Evolutionary conservation across 192 early-diverging fungal species (phyloP), one percentile per base, ranked within the genome.

Genomic region (Coemansia sp.): DNA sequence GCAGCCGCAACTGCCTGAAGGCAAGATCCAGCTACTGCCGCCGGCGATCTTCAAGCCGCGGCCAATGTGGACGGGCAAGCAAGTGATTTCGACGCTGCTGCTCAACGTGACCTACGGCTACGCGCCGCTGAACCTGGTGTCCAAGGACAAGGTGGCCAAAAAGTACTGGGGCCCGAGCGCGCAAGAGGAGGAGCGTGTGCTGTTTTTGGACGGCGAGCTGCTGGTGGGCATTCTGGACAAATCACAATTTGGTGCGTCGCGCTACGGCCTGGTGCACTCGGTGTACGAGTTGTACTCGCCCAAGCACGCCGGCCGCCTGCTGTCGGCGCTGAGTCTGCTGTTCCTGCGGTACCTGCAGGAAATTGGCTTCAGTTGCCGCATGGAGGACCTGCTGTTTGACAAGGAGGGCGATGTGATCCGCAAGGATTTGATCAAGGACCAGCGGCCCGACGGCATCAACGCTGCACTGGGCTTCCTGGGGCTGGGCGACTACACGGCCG

Each of bases 41-140:
- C 97, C 97, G 28, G 84, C 94, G 2, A 83, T 96, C 39, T 73
- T 84, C 71, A 92, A 91, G 78, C 97, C 97, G 4, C 62, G 58
- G 22, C 84, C 83, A 14, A 62, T 90, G 51, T 99, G 97, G 97
- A 98, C 95, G 2, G 97, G 97, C 36, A 99, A 99, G 80, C 95
- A 99, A 75, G 83, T 98, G 5, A 84, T 95, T 40, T 88, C 92
- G 2, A 94, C 93, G n/a, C 77, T 99, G 46, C 65, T 99, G 32
- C 69, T 87, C 59, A 99, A 99, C 76, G 78, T 99, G 66, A 92
- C 90, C 2, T 81, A 79, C 47, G 86, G 84, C 15, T 70, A 77
- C 26, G 70, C 82, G 31, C 90, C 84, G 27, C 79, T 95, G 8
- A 97, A 94, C 82, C 60, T 99, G 55, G 84, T 83, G 12, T 92